A percentile compares a stretch with the other conserved stretches of the same genome.
Evolutionary conservation across 257 asterid genomes (phyloP).

Genomic region (Parsonsia alboflavescens): DNA sequence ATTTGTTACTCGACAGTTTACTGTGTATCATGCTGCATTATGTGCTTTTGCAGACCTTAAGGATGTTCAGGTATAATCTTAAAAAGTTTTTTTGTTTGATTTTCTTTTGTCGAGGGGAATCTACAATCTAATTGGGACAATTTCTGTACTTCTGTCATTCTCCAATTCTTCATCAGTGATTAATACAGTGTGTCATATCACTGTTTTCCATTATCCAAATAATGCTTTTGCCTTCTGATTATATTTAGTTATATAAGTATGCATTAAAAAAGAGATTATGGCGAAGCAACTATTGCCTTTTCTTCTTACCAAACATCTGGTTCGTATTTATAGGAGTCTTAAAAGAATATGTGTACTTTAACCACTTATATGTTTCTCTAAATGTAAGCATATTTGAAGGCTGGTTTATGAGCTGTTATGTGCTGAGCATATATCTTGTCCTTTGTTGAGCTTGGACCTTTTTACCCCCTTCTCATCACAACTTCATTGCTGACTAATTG

Average conservation of each 20-base stretch:
- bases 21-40: constrained; percentile 91
- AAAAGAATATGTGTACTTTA: neutral
- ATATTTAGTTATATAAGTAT: neutral
- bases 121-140: neutral
- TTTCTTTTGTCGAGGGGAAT: neutral
- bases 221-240: neutral
- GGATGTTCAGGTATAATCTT: constrained; percentile 57
- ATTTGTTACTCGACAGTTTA: constrained; percentile 49
- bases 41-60: constrained; percentile 70
- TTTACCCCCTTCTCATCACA: too few relatives aligned
- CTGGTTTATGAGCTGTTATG: neutral
- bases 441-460: neutral
- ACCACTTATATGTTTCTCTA: neutral
- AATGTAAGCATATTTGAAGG: neutral
- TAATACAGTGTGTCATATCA: neutral
- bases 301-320: neutral
- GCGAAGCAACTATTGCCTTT: neutral
- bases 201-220: neutral
- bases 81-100: neutral
- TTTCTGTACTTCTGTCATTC: neutral
- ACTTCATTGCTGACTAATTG: neutral
- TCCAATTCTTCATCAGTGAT: neutral
- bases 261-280: neutral
- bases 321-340: neutral
- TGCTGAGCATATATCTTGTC: neutral